Conservation (phyloP, 1,284 basidiomycete genomes). For the Inonotus hispidus region DNA sequence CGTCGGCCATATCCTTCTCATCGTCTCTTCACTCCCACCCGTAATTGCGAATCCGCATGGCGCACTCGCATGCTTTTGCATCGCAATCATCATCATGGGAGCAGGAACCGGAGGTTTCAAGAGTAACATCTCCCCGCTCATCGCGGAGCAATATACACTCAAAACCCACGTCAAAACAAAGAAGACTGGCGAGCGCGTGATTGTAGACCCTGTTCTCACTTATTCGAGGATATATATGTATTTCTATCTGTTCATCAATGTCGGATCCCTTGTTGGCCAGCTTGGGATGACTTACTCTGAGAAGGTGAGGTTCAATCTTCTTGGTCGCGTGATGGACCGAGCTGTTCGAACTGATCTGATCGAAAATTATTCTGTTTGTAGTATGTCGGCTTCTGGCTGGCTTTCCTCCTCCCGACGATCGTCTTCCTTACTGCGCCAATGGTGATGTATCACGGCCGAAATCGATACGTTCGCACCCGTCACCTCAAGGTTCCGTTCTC, state of each 20-base stretch:
- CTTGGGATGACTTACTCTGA: constrained; percentile 70
- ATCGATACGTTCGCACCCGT: constrained; percentile 60
- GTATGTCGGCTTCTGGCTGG: constrained; percentile 70
- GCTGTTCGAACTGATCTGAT: background rate
- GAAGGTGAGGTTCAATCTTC: constrained; percentile 41
- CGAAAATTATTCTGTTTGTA: constrained; percentile 16
- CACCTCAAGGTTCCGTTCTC: constrained; percentile 78
- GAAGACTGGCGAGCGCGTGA: constrained; percentile 67
- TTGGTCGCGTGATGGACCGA: background rate
- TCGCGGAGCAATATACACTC: constrained; percentile 72
- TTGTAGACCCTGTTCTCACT: constrained; percentile 77
- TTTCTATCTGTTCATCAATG: constrained; percentile 77
- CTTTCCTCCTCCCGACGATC: constrained; percentile 63
- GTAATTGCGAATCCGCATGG: constrained; percentile 55
- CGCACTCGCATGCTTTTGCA: constrained; percentile 56
- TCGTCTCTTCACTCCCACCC: constrained; percentile 65
- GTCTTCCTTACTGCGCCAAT: constrained; percentile 67
- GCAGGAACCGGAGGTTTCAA: constrained; percentile 77
- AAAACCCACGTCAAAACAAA: constrained; percentile 49
- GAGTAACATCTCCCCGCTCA: constrained; percentile 71
- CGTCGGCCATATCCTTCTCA: constrained; percentile 69
- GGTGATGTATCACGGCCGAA: constrained; percentile 62
- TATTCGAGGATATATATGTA: constrained; percentile 72
- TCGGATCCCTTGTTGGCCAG: constrained; percentile 69
- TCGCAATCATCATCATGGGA: constrained; percentile 68